Percentiles rank a stretch among this genome's conserved stretches.
Evolutionary conservation across 306 rosid genomes (phyloP).

Genomic region (Myrica gale): DNA sequence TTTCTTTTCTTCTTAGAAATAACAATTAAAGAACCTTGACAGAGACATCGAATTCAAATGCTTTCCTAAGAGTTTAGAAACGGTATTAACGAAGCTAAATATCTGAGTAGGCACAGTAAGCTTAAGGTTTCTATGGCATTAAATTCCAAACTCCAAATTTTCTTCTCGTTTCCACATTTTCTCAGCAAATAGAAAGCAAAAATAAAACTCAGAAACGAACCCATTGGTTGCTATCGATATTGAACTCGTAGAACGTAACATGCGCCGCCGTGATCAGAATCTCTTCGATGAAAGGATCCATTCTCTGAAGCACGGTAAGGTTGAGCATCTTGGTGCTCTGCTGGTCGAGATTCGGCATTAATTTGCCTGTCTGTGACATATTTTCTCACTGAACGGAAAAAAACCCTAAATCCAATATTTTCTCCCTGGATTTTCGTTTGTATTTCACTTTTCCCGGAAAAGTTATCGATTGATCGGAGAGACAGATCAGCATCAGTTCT

Average conservation of each 20-base stretch:
- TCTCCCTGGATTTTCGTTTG: conserved; percentile 16
- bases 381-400: neutral
- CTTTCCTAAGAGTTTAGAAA: neutral
- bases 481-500: neutral
- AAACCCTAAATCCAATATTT: conserved; percentile 26
- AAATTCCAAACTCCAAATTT: neutral
- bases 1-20: neutral
- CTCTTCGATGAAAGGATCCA: conserved; percentile 83
- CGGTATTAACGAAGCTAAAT: neutral
- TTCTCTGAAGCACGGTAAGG: conserved; percentile 86
- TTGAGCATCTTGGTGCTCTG: conserved; percentile 80
- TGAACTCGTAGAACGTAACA: conserved; percentile 82
- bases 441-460: conserved; percentile 28
- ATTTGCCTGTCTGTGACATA: conserved; percentile 68
- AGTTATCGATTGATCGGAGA: neutral
- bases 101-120: neutral
- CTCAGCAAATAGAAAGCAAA: conserved; percentile 11
- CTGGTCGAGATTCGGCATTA: conserved; percentile 93
- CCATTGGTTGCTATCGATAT: conserved; percentile 82
- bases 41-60: neutral
- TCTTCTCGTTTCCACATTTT: neutral
- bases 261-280: conserved; percentile 94
- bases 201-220: conserved; percentile 44
- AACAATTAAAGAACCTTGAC: neutral
- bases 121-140: neutral